phyloP scores from a whole-genome alignment of 1,139 yeast species.

The Yamadazyma membranifaciens region DNA sequence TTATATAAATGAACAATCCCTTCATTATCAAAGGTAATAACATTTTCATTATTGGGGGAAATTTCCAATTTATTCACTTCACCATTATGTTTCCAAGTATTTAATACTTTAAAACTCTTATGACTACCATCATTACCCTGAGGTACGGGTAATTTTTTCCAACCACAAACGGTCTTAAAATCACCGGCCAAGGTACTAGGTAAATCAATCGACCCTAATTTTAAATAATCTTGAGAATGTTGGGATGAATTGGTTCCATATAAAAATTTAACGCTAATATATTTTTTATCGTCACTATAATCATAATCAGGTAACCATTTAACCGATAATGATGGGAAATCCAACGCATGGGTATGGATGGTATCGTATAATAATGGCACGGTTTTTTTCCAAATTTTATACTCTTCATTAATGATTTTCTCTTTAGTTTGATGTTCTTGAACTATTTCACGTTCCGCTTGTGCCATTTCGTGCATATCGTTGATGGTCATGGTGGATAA shows the following conservation, averaged over 20 bases:
- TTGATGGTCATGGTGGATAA: conserved; percentile 13
- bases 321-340: conserved; percentile 57
- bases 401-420: conserved; percentile 63
- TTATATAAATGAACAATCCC: conserved; percentile 50
- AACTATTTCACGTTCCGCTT: conserved; percentile 26
- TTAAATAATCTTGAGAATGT: conserved; percentile 41
- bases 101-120: conserved; percentile 29
- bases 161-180: conserved; percentile 19
- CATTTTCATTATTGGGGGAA: conserved; percentile 32
- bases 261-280: conserved; percentile 40
- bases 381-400: conserved; percentile 92
- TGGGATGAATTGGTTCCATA: conserved; percentile 49
- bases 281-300: conserved; percentile 31
- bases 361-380: conserved; percentile 86
- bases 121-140: conserved; percentile 17
- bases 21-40: conserved; percentile 50
- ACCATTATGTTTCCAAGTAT: conserved; percentile 53
- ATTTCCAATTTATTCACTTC: conserved; percentile 50
- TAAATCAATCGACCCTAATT: conserved; percentile 44
- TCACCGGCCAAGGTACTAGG: conserved; percentile 51
- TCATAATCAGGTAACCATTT: conserved; percentile 47
- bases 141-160: conserved; percentile 25
- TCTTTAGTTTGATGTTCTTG: conserved; percentile 49
- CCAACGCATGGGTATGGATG: conserved; percentile 65
- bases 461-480: conserved; percentile 9